A percentile compares a stretch with the other conserved stretches of the same genome.
Evolutionary conservation across 352 stramenopile genomes (phyloP).

Genomic region (Globisporangium splendens): DNA sequence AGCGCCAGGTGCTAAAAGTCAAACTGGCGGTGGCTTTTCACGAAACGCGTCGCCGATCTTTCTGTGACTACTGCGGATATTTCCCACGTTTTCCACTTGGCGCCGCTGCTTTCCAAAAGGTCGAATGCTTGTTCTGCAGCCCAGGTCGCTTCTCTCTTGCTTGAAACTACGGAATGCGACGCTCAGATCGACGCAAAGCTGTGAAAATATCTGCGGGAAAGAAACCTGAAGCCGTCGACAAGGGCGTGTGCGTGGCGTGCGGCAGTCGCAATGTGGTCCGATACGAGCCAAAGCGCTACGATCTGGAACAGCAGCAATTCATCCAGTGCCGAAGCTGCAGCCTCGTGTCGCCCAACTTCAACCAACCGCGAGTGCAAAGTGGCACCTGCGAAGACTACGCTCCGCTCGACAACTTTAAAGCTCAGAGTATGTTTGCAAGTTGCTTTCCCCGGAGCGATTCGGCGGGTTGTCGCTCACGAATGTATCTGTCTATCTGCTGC

Average conservation of each 20-base stretch:
- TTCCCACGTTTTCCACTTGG: neutral
- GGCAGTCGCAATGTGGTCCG: conserved; percentile 35
- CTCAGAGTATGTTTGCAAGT: conserved; percentile 15
- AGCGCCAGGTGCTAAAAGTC: neutral
- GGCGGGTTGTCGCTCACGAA: conserved; percentile 2
- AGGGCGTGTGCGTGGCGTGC: conserved; percentile 49
- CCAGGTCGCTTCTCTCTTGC: no score
- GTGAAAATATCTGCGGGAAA: conserved; percentile 5
- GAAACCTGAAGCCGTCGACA: conserved; percentile 17
- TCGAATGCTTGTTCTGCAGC: neutral
- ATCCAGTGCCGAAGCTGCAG: conserved; percentile 50
- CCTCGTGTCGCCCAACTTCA: conserved; percentile 48
- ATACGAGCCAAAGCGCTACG: neutral
- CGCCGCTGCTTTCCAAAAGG: neutral
- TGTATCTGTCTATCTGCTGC: neutral
- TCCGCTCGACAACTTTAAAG: conserved; percentile 24
- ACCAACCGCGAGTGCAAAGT: conserved; percentile 19
- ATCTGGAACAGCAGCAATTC: neutral
- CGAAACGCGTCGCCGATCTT: neutral
- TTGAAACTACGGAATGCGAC: neutral
- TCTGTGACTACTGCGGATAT: neutral
- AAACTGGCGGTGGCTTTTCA: neutral
- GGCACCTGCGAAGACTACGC: conserved; percentile 22
- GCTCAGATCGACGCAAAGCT: conserved; percentile 3
- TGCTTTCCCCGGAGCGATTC: neutral